Percentiles rank a stretch among this genome's conserved stretches.
Evolutionary conservation across 306 rosid species (phyloP).

Genomic region (Ziziphus jujuba): DNA sequence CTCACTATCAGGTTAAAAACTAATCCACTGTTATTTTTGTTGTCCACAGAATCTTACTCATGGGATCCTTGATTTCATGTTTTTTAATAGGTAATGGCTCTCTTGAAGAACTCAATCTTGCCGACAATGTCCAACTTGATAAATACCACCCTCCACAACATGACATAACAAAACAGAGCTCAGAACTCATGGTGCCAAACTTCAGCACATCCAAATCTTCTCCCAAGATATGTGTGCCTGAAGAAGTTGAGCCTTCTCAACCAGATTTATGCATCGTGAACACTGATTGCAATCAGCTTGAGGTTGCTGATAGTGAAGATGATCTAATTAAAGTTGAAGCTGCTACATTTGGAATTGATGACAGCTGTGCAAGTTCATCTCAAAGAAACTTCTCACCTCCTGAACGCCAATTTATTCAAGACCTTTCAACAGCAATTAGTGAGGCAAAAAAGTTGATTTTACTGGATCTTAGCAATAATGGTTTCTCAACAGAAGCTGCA

Average conservation of each 20-base stretch:
- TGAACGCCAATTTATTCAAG: slow-evolving; percentile 37
- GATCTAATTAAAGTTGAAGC: slow-evolving; percentile 39
- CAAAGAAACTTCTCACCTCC: slow-evolving; percentile 43
- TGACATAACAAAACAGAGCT: slow-evolving; percentile 29
- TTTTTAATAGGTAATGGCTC: slow-evolving; percentile 47
- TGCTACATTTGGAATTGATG: slow-evolving; percentile 55
- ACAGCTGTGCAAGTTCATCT: slow-evolving; percentile 62
- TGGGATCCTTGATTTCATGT: not conserved
- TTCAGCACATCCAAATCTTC: slow-evolving; percentile 29
- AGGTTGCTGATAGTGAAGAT: slow-evolving; percentile 87
- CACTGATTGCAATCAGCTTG: slow-evolving; percentile 44
- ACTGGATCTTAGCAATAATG: slow-evolving; percentile 78
- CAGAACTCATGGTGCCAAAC: slow-evolving; percentile 34
- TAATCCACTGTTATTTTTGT: slow-evolving; percentile 17
- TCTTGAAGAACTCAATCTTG: slow-evolving; percentile 77
- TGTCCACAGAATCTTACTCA: slow-evolving; percentile 5
- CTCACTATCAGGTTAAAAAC: slow-evolving; percentile 63
- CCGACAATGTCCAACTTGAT: slow-evolving; percentile 46
- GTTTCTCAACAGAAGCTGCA: slow-evolving; percentile 51
- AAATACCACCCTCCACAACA: slow-evolving; percentile 34
- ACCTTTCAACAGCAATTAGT: slow-evolving; percentile 57
- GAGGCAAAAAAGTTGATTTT: slow-evolving; percentile 53
- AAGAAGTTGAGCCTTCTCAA: slow-evolving; percentile 41
- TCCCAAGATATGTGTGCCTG: slow-evolving; percentile 6
- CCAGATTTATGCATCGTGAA: slow-evolving; percentile 32